Evolutionary conservation across 2,329 filamentous ascomycete species (phyloP).

Genomic region (Corniculantispora saksenae): DNA sequence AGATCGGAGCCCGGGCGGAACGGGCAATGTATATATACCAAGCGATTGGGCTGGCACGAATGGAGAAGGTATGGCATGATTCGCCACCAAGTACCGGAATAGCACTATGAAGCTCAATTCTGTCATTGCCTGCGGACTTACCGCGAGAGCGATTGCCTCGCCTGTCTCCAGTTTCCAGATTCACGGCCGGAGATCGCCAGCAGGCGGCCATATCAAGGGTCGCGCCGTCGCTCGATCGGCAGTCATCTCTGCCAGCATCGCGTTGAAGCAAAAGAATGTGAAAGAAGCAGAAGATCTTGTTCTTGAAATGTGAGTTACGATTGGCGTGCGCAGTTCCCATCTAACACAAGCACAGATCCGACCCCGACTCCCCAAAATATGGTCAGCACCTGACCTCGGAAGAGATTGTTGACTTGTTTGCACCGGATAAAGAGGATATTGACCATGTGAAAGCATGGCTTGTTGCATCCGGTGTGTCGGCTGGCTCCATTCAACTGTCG

Average conservation of each 20-base stretch:
- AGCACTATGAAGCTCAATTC: not conserved
- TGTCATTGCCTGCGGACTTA: not conserved
- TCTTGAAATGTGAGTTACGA: not conserved
- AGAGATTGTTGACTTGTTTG: not conserved
- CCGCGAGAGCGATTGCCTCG: not conserved
- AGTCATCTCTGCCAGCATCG: not conserved
- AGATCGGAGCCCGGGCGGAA: too few relatives aligned
- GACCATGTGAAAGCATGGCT: conserved; percentile 56
- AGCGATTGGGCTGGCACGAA: too few relatives aligned
- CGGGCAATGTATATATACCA: too few relatives aligned
- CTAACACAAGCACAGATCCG: not conserved
- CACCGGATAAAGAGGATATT: conserved; percentile 40
- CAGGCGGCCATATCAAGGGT: not conserved
- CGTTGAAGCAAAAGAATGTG: not conserved
- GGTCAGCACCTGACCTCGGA: conserved; percentile 2
- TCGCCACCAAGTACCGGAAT: too few relatives aligned
- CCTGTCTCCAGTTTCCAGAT: not conserved
- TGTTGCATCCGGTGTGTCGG: conserved; percentile 49
- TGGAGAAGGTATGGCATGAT: too few relatives aligned
- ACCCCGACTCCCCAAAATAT: conserved; percentile 8
- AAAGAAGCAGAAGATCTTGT: not conserved
- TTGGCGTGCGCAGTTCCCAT: too few relatives aligned
- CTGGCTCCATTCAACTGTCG: conserved; percentile 48
- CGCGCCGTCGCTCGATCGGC: not conserved
- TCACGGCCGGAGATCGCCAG: not conserved